A percentile compares a stretch with the other conserved stretches of the same genome.
Evolutionary conservation across 2,329 filamentous ascomycete genomes (phyloP).

Genomic region (Esteya vermicola): DNA sequence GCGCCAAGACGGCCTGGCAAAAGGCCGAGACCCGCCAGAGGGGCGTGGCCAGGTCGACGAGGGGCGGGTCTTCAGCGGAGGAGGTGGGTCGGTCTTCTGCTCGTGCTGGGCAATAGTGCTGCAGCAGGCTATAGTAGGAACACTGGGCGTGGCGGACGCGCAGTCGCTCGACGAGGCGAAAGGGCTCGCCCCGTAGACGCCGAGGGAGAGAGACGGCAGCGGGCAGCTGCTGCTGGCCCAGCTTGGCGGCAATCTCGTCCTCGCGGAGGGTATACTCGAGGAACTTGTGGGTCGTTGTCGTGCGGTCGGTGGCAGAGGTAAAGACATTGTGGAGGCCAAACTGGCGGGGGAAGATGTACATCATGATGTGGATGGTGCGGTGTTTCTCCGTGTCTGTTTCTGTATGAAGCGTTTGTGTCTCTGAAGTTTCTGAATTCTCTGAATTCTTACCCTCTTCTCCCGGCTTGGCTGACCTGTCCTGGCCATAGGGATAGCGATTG

Average conservation of each 20-base stretch:
- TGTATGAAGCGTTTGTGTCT: background rate
- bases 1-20: conserved; percentile 61
- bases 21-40: conserved; percentile 65
- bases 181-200: conserved; percentile 48
- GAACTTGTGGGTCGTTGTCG: conserved; percentile 56
- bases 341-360: conserved; percentile 87
- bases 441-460: too few species aligned
- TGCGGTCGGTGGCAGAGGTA: conserved; percentile 49
- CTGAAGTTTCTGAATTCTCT: conserved; percentile 18
- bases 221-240: conserved; percentile 14
- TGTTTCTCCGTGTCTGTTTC: too few species aligned
- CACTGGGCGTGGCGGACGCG: conserved; percentile 60
- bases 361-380: conserved; percentile 60
- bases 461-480: too few species aligned
- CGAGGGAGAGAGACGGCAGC: conserved; percentile 33
- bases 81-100: background rate
- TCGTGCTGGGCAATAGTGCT: conserved; percentile 65
- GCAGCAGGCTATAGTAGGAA: conserved; percentile 64
- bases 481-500: conserved; percentile 50
- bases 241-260: conserved; percentile 50
- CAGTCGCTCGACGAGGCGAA: conserved; percentile 49
- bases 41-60: conserved; percentile 57
- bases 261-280: conserved; percentile 81
- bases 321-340: conserved; percentile 92
- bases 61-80: conserved; percentile 16